phyloP scores from a whole-genome alignment of 495 filamentous ascomycete genomes.

The Friedmanniomyces endolithicus region DNA sequence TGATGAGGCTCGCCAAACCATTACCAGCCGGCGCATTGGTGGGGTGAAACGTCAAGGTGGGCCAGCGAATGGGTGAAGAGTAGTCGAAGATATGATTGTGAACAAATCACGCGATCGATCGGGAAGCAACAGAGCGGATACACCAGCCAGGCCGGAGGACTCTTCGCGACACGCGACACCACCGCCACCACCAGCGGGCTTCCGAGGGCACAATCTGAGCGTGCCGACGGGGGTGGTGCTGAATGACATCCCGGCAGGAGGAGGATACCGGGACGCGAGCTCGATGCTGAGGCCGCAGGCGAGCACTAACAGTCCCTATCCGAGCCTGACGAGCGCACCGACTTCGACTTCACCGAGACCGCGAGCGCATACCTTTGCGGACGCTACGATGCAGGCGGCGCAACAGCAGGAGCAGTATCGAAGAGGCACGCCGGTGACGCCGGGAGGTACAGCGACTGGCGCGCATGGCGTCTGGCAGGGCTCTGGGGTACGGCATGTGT shows the following conservation, averaged over 20 bases:
- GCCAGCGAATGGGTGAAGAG: not conserved
- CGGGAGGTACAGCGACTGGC: not conserved
- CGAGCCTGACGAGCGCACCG: not conserved
- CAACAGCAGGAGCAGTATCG: slow-evolving; percentile 19
- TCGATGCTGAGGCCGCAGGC: slow-evolving; percentile 1
- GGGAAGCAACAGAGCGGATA: not conserved
- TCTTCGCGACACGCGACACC: slow-evolving; percentile 1
- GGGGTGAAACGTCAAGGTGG: not conserved
- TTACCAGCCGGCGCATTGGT: not conserved
- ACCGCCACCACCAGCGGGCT: not conserved
- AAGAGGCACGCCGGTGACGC: slow-evolving; percentile 17
- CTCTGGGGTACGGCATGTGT: slow-evolving; percentile 9
- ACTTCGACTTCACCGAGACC: not conserved
- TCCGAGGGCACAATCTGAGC: slow-evolving; percentile 1
- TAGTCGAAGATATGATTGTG: not conserved
- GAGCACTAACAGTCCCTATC: not conserved
- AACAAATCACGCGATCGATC: slow-evolving; percentile 3
- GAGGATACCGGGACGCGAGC: slow-evolving; percentile 9
- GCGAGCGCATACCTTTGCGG: slow-evolving; percentile 12
- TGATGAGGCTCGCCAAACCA: not conserved
- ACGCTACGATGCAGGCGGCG: slow-evolving; percentile 8
- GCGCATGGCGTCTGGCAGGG: not conserved
- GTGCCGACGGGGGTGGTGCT: slow-evolving; percentile 4
- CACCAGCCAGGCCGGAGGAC: not conserved
- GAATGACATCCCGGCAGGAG: slow-evolving; percentile 10